Conservation (phyloP, 2,329 filamentous ascomycete species). For the Trichoderma guizhouense region DNA sequence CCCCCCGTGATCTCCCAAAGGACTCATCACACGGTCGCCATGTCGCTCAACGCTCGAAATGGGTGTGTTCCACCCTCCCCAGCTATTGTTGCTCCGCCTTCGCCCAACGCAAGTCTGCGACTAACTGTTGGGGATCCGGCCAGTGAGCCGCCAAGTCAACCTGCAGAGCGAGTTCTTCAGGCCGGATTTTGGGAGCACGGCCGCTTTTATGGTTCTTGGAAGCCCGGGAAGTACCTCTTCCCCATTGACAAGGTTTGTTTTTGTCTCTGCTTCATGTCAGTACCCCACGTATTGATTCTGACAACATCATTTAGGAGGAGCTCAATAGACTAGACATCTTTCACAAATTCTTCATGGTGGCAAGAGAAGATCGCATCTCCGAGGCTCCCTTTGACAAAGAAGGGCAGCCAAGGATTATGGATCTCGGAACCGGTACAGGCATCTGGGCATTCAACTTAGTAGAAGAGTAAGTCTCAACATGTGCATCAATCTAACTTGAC, state of each 20-base stretch:
- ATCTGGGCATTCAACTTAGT: conserved; percentile 90
- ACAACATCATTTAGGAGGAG: conserved; percentile 51
- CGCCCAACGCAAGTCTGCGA: conserved; percentile 18
- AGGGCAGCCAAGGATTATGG: conserved; percentile 46
- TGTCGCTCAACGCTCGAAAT: conserved; percentile 30
- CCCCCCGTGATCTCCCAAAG: neutral
- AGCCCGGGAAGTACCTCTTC: conserved; percentile 67
- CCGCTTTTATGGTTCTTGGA: conserved; percentile 65
- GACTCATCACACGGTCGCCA: conserved; percentile 26
- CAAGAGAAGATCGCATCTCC: conserved; percentile 46
- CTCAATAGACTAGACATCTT: conserved; percentile 77
- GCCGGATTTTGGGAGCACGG: conserved; percentile 56
- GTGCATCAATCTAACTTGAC: neutral
- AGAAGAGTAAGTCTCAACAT: conserved; percentile 52
- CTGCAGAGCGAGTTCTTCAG: conserved; percentile 23
- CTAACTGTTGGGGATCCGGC: conserved; percentile 19
- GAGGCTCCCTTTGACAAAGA: conserved; percentile 21
- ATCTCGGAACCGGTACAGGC: conserved; percentile 81
- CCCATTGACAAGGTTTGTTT: conserved; percentile 57
- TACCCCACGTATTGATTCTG: conserved; percentile 13
- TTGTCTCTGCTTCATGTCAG: neutral
- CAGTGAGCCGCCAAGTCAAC: conserved; percentile 22
- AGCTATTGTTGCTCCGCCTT: conserved; percentile 13
- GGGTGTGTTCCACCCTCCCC: conserved; percentile 27
- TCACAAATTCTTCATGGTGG: conserved; percentile 70